Evolutionary conservation across 371 early-diverging fungal genomes (phyloP).

Genomic region (Capniomyces stellatus): DNA sequence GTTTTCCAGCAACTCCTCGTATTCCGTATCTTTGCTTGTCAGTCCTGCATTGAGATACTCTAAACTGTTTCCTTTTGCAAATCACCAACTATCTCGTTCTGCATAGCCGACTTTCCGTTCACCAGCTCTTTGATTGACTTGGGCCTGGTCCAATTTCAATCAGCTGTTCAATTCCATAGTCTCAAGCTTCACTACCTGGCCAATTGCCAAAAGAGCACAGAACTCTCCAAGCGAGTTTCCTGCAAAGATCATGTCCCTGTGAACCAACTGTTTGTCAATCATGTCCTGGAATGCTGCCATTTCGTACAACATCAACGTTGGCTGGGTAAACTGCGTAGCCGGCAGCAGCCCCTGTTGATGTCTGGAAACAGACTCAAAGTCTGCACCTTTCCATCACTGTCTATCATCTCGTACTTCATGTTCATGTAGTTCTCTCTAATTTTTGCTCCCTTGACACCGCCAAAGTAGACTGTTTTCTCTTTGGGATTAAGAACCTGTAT

Average conservation of each 20-base stretch:
- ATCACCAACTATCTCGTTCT: slow-evolving; percentile 88
- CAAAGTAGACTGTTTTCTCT: slow-evolving; percentile 74
- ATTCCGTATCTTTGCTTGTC: too few relatives aligned
- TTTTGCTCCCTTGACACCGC: slow-evolving; percentile 66
- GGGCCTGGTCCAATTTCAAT: slow-evolving; percentile 86
- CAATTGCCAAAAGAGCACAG: slow-evolving; percentile 75
- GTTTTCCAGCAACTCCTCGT: slow-evolving; percentile 37
- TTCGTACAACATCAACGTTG: slow-evolving; percentile 75
- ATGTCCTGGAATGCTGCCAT: slow-evolving; percentile 80
- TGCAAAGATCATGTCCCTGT: slow-evolving; percentile 64
- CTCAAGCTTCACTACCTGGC: slow-evolving; percentile 66
- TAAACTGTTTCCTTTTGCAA: slow-evolving; percentile 89
- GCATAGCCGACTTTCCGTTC: slow-evolving; percentile 80
- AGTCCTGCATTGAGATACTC: slow-evolving; percentile 68
- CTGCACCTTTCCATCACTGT: slow-evolving; percentile 43
- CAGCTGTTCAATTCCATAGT: slow-evolving; percentile 59
- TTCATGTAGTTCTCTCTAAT: slow-evolving; percentile 71
- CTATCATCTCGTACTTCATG: slow-evolving; percentile 70
- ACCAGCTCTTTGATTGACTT: slow-evolving; percentile 84
- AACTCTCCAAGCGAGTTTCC: slow-evolving; percentile 91
- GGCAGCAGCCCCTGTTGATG: slow-evolving; percentile 67
- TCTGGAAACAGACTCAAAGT: slow-evolving; percentile 67
- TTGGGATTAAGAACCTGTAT: slow-evolving; percentile 76
- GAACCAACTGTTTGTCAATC: slow-evolving; percentile 67
- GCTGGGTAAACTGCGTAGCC: slow-evolving; percentile 88